These are phyloP conservation scores for Orbilia ellipsospora DNA, from an alignment of 2,329 filamentous ascomycete species.

Conservation along the genomic window DNA sequence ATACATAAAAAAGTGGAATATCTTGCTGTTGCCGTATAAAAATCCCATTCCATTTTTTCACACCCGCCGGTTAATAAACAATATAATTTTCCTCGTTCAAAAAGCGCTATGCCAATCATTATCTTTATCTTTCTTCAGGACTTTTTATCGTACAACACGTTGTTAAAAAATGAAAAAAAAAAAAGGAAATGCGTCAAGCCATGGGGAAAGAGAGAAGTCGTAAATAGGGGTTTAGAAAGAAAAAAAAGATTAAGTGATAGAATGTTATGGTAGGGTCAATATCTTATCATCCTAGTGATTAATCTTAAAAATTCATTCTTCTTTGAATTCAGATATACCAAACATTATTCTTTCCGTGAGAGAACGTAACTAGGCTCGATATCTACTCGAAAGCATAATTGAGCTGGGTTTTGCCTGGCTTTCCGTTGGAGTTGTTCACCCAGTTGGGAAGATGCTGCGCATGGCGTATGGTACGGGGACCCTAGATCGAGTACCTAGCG, in stretches of 20 bases:
- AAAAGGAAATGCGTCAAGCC: constrained; percentile 6
- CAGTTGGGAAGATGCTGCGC: not conserved
- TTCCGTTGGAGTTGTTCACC: not conserved
- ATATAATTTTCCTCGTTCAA: constrained; percentile 45
- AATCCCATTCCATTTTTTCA: constrained; percentile 54
- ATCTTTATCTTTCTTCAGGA: constrained; percentile 54
- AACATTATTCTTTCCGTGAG: constrained; percentile 5
- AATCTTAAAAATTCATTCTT: not conserved
- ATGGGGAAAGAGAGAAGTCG: not conserved
- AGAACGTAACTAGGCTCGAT: not conserved
- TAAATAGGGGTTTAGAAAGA: not conserved
- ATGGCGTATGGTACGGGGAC: not conserved
- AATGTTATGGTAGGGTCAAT: too few relatives aligned
- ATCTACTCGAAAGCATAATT: constrained; percentile 15
- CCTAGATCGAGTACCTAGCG: constrained; percentile 30
- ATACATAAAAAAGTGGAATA: constrained; percentile 21
- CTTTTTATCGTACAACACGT: constrained; percentile 57
- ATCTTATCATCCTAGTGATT: too few relatives aligned
- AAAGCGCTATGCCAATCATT: constrained; percentile 41
- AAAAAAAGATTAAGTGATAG: not conserved
- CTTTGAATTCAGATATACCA: constrained; percentile 5
- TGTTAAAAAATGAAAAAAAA: constrained; percentile 28
- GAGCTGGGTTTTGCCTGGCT: not conserved
- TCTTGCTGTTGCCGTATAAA: constrained; percentile 56
- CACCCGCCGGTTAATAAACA: constrained; percentile 40